Percentiles rank a stretch among this genome's conserved stretches.
Conservation (phyloP, 257 asterid genomes). For the Solanum stenotomum region DNA sequence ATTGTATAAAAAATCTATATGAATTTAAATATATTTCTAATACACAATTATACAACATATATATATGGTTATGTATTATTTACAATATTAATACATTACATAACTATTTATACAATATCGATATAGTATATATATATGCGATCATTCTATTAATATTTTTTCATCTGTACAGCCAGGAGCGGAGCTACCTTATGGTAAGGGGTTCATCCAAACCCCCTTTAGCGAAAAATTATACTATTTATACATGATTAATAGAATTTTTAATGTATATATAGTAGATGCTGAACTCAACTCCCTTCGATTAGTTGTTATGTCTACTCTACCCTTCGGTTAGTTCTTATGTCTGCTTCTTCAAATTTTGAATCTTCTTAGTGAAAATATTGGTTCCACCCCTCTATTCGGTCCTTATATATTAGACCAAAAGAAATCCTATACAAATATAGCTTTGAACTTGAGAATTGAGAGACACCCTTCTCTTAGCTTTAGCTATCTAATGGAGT, state of each 20-base stretch:
- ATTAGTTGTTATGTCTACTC: no score
- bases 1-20: no score
- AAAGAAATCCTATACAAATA: not conserved
- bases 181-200: not conserved
- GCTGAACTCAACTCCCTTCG: not conserved
- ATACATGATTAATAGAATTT: no score
- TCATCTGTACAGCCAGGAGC: not conserved
- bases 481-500: not conserved
- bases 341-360: not conserved
- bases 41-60: not conserved
- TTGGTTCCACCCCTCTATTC: accelerated
- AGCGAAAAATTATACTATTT: no score
- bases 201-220: no score
- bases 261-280: not conserved
- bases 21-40: no score
- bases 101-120: no score
- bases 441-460: not conserved
- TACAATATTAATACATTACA: not conserved
- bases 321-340: not conserved
- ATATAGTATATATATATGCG: no score
- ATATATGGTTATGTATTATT: not conserved
- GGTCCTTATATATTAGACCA: not conserved
- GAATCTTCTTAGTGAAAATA: not conserved
- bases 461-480: not conserved
- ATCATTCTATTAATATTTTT: no score